Evolutionary conservation across 108 stramenopile genomes (phyloP), one percentile per base, ranked within the genome.

Genomic region (Chaetoceros tenuissimus): DNA sequence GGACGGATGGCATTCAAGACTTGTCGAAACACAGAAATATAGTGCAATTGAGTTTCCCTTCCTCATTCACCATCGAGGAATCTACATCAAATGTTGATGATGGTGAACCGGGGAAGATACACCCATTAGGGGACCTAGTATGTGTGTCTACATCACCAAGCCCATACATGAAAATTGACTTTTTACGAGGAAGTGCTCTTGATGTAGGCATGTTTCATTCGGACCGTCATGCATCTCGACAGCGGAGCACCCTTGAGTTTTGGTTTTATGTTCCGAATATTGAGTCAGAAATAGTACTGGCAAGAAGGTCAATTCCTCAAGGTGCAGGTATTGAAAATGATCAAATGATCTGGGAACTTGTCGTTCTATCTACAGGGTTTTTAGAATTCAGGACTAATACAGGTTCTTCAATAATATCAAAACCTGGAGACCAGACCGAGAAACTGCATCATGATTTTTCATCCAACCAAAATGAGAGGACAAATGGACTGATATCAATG

Each of bases 81-180:
- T 77, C 79, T 22, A 82, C 81, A 24, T 93, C 92, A 10, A 85
- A 79, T 53, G 87, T 84, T 10, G 92, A 93, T 48, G 92, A 93
- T 69, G 92, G 92, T 48, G 92, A 89, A 48, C 53, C 69, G 47
- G 87, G 87, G 1, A 93, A 89, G 50, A 87, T 93, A n/a, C 79
- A 74, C 40, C 62, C 79, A 17, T 66, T 93, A 2, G 83, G 81
- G 55, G 92, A 93, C 61, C 48, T 93, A 31, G 87, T 93, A 40
- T 40, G n/a, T n/a, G n/a, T n/a, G n/a, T n/a, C n/a, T n/a, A n/a
- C n/a, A n/a, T n/a, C n/a, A n/a, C n/a, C n/a, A n/a, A n/a, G n/a
- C n/a, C n/a, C n/a, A n/a, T n/a, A n/a, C n/a, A 87, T 93, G n/a
- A 63, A 63, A 2, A 58, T 87, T 45, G 69, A 83, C 23, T 75